These are phyloP conservation scores for Apophysomyces sp. DNA, from an alignment of 371 early-diverging fungal species.

Conservation along the genomic window DNA sequence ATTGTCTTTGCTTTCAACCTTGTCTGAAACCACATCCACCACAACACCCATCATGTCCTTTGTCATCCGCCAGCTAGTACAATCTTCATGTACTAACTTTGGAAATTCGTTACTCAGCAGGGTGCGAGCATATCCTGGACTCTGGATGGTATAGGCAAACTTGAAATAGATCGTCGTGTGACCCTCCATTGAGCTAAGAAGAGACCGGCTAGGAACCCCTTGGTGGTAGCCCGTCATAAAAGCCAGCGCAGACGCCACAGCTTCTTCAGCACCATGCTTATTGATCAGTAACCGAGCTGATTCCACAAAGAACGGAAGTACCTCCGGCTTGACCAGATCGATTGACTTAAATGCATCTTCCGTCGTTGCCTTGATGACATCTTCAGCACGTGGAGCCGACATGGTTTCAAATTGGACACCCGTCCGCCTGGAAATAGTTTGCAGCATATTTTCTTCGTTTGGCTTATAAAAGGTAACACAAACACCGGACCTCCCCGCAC, in stretches of 20 bases:
- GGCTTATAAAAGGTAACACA: conserved; percentile 93
- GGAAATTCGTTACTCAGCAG: conserved; percentile 72
- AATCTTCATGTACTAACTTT: conserved; percentile 63
- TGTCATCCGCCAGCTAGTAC: conserved; percentile 77
- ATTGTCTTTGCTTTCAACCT: conserved; percentile 61
- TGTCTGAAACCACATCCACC: conserved; percentile 71
- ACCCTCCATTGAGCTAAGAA: conserved; percentile 79
- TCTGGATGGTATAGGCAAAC: conserved; percentile 62
- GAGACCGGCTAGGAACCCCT: conserved; percentile 78
- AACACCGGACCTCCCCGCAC: conserved; percentile 90
- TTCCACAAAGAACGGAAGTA: conserved; percentile 73
- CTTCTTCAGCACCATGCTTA: conserved; percentile 63
- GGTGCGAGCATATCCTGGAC: conserved; percentile 79
- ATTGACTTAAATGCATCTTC: conserved; percentile 71
- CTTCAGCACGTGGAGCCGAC: conserved; percentile 86
- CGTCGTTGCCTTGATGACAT: conserved; percentile 81
- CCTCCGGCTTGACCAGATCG: conserved; percentile 67
- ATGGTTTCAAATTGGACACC: conserved; percentile 80
- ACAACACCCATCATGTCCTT: conserved; percentile 82
- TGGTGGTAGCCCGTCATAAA: conserved; percentile 81
- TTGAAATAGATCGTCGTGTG: conserved; percentile 74
- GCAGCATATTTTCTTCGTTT: conserved; percentile 74
- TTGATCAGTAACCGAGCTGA: conserved; percentile 73
- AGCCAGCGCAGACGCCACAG: conserved; percentile 83
- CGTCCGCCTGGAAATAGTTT: conserved; percentile 71